Evolutionary conservation across 331 rosid genomes (phyloP), one percentile per base, ranked within the genome.

Genomic region (Erythrophleum ivorense): DNA sequence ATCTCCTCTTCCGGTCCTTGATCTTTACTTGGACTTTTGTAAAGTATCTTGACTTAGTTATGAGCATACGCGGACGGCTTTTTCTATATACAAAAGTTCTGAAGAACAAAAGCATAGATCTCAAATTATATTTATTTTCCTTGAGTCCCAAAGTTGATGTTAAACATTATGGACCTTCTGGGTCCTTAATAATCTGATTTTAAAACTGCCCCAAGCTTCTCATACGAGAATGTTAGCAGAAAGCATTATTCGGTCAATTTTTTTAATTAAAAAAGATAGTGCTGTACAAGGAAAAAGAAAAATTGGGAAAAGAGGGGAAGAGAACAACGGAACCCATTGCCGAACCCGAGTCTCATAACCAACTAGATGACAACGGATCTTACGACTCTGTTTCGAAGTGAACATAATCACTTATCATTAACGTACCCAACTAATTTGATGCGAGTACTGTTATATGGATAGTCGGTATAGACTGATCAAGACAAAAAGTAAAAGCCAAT

Each of bases 21-120:
- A 75, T 80, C 84, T 40, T 48, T 73, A 67, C 85, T 77, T 33
- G 77, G 88, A 60, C 90, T 85, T 43, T 76, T 87, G 90, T 85
- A 73, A 76, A 87, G 77, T 82, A 82, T 73, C 84, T 41, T 68
- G 53, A 79, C 83, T 79, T 87, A 58, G 80, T 78, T 87, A 84
- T 64, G 59, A 79, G 54, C 71, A 19, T 5, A 9, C 65, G 29
- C 67, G 52, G 86, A 45, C 52, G 49, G 48, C 49, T 71, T 55
- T 53, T 64, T 46, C 64, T 73, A 18, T 41, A 1, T 66, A 40
- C n/a, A 16, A 40, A 50, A 18, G 40, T 40, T 9, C 31, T 40
- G 16, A 41, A 9, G 12, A 67, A 4, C 29, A 38, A 9, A 67
- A n/a, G 1, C 55, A 45, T 13, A 15, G 3, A 46, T 48, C 19